phyloP scores from a whole-genome alignment of 345 rosid genomes.

The Gossypium australe region DNA sequence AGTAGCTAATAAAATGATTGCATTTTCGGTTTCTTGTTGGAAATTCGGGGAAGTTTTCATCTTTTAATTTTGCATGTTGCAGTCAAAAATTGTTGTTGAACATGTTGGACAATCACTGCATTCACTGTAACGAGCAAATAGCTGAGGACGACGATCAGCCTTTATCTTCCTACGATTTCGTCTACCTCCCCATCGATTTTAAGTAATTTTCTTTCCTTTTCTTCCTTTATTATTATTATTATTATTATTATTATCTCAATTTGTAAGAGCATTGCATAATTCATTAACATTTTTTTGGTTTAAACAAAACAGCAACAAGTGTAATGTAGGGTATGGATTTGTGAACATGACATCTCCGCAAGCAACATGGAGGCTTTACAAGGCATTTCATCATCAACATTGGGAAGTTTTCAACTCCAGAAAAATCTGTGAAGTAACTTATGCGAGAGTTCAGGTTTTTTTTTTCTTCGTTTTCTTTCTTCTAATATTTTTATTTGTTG shows the following conservation, averaged over 20 bases:
- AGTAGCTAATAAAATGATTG: not conserved
- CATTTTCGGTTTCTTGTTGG: not conserved
- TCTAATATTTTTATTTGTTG: not conserved
- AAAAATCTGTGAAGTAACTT: slow-evolving; percentile 86
- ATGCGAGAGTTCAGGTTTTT: slow-evolving; percentile 80
- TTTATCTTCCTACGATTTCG: slow-evolving; percentile 79
- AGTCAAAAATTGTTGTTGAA: slow-evolving; percentile 64
- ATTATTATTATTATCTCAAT: no score
- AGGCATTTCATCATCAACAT: slow-evolving; percentile 66
- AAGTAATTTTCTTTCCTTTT: slow-evolving; percentile 36
- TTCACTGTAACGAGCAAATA: slow-evolving; percentile 75
- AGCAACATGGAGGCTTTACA: slow-evolving; percentile 72
- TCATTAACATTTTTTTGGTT: not conserved
- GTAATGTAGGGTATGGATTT: slow-evolving; percentile 97
- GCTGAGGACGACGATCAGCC: slow-evolving; percentile 40
- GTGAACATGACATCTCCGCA: slow-evolving; percentile 91
- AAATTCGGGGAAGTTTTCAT: not conserved
- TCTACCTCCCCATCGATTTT: slow-evolving; percentile 95
- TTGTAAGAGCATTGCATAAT: not conserved
- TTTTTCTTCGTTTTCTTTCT: not conserved
- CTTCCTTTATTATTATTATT: not conserved
- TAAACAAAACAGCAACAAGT: slow-evolving; percentile 54
- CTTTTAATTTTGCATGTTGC: slow-evolving; percentile 6
- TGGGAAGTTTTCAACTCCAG: slow-evolving; percentile 78
- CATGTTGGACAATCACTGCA: slow-evolving; percentile 88